phyloP scores from a whole-genome alignment of 2,329 filamentous ascomycete species.

The Tolypocladium tundrense region DNA sequence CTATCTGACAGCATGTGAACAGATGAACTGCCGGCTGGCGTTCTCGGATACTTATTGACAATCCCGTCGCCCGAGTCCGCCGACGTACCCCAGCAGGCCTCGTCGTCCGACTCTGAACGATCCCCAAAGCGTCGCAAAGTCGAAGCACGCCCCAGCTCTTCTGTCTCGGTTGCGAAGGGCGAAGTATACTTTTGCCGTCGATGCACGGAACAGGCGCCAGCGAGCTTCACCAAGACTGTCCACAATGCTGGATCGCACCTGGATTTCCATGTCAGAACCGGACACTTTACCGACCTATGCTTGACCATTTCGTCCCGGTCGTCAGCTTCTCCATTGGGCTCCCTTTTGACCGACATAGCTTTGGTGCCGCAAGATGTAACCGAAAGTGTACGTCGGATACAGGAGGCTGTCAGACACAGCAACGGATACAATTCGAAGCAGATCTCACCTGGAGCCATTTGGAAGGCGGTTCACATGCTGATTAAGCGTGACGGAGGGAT shows the following conservation, averaged over 20 bases:
- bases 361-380: constrained; percentile 13
- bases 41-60: constrained; percentile 12
- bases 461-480: constrained; percentile 19
- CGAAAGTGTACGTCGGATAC: constrained; percentile 8
- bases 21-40: constrained; percentile 14
- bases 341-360: constrained; percentile 8
- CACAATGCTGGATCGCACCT: constrained; percentile 12
- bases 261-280: constrained; percentile 6
- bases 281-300: neutral
- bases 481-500: constrained; percentile 16
- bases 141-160: constrained; percentile 2
- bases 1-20: neutral
- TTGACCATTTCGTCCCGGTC: constrained; percentile 10
- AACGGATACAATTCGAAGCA: constrained; percentile 6
- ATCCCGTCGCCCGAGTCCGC: constrained; percentile 9
- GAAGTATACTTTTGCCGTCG: constrained; percentile 16
- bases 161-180: constrained; percentile 16
- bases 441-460: constrained; percentile 20
- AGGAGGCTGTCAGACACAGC: constrained; percentile 6
- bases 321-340: constrained; percentile 2
- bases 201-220: constrained; percentile 7
- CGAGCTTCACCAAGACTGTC: constrained; percentile 3
- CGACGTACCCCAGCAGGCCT: constrained; percentile 3
- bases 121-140: constrained; percentile 22
- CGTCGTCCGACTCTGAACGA: constrained; percentile 7